phyloP scores from a whole-genome alignment of 371 early-diverging fungal genomes.

The Mycotypha africana region DNA sequence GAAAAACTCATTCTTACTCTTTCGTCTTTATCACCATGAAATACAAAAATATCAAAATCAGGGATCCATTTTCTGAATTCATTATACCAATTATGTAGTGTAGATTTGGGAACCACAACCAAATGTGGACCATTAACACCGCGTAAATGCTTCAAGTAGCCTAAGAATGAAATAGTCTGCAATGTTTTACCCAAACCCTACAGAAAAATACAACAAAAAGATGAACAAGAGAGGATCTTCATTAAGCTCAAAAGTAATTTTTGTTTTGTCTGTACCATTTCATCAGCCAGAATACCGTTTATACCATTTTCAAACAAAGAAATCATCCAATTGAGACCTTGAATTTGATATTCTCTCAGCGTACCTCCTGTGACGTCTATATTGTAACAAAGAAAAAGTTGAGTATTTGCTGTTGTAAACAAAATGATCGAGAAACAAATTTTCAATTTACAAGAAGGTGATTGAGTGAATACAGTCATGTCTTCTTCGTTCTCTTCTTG shows the following conservation, averaged over 20 bases:
- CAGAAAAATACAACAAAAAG: not conserved
- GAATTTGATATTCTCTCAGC: conserved; percentile 96
- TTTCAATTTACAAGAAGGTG: conserved; percentile 68
- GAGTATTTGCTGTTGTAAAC: not conserved
- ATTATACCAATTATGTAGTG: conserved; percentile 95
- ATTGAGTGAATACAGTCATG: conserved; percentile 77
- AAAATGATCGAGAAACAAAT: not conserved
- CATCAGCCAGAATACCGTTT: conserved; percentile 99
- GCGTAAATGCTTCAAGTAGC: conserved; percentile 83
- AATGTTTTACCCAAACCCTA: conserved; percentile 99
- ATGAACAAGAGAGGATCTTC: no score
- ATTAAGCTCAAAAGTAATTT: not conserved
- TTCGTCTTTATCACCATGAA: conserved; percentile 91
- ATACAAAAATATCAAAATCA: conserved; percentile 82
- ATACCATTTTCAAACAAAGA: conserved; percentile 96
- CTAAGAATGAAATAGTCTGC: conserved; percentile 96
- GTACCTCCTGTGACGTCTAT: conserved; percentile 84
- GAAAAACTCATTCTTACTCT: conserved; percentile 55
- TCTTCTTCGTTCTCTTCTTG: conserved; percentile 53
- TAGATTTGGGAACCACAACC: conserved; percentile 97
- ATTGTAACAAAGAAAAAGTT: no score
- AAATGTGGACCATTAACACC: conserved; percentile 81
- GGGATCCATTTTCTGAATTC: conserved; percentile 96
- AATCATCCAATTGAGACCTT: conserved; percentile 99
- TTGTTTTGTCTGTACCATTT: conserved; percentile 71